Evolutionary conservation across 75 land plant species (phyloP), one percentile per base, ranked within the genome.

Genomic region (Azolla pinnata): DNA sequence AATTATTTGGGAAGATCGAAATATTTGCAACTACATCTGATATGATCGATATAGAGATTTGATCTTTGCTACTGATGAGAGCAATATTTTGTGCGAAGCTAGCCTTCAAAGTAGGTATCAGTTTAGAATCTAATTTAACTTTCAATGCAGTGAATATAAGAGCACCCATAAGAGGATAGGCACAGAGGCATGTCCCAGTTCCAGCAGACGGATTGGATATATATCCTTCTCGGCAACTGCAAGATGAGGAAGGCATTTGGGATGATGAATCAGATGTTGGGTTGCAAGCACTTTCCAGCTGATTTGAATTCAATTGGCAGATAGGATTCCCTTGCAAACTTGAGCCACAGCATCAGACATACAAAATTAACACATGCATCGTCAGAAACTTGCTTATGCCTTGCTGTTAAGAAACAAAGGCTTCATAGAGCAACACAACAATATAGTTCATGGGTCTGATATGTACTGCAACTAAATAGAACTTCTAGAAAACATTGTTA

Each of bases 321-420:
- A 50, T 23, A 32, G 64, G 70, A 54, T 68, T 68, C 19, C 64
- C 64, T 17, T 38, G 19, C 5, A 68, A 0, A 28, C 70, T 68
- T n/a, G n/a, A n/a, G n/a, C n/a, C n/a, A n/a, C n/a, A n/a, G n/a
- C n/a, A n/a, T n/a, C n/a, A n/a, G n/a, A n/a, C n/a, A n/a, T n/a
- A n/a, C n/a, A n/a, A n/a, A n/a, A n/a, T n/a, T n/a, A n/a, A n/a
- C n/a, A n/a, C n/a, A n/a, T n/a, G n/a, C n/a, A n/a, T n/a, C n/a
- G n/a, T n/a, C n/a, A n/a, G n/a, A n/a, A n/a, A n/a, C n/a, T n/a
- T n/a, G n/a, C n/a, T n/a, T n/a, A n/a, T n/a, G n/a, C n/a, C n/a
- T n/a, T n/a, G n/a, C n/a, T n/a, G n/a, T n/a, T n/a, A n/a, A n/a
- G n/a, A n/a, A n/a, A n/a, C n/a, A n/a, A n/a, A n/a, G n/a, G n/a